Conservation (phyloP, 495 filamentous ascomycete genomes). For the Penicillium manginii region DNA sequence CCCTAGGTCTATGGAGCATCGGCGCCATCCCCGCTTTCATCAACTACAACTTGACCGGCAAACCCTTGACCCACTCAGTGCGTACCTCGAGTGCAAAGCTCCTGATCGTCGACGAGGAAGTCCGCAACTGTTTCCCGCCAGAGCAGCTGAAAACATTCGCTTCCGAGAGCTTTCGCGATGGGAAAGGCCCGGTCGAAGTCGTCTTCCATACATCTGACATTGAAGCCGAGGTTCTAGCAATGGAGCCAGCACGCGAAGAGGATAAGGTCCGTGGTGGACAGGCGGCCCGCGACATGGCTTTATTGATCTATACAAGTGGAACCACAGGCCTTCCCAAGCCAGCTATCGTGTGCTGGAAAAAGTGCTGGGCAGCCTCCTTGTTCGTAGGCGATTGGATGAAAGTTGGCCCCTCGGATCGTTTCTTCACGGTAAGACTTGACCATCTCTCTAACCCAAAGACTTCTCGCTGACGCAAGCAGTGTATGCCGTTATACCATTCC, state of each 20-base stretch:
- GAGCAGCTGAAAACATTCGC: constrained; percentile 50
- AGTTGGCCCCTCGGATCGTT: constrained; percentile 62
- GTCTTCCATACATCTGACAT: constrained; percentile 65
- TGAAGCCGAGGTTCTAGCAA: constrained; percentile 62
- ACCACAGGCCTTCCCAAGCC: constrained; percentile 93
- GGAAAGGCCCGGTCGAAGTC: constrained; percentile 59
- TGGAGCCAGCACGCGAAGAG: constrained; percentile 61
- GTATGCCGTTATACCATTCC: constrained; percentile 94
- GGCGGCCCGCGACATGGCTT: constrained; percentile 60
- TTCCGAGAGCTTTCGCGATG: constrained; percentile 47
- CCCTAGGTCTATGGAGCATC: constrained; percentile 84
- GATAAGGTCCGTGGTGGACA: constrained; percentile 61
- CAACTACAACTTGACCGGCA: constrained; percentile 85
- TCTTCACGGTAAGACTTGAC: constrained; percentile 69
- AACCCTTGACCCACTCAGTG: constrained; percentile 79
- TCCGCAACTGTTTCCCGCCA: constrained; percentile 54
- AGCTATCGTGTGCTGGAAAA: constrained; percentile 81
- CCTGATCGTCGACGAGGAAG: constrained; percentile 73
- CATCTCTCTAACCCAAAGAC: background rate
- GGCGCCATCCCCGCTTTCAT: constrained; percentile 91
- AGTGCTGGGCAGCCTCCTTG: constrained; percentile 54
- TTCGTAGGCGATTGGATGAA: constrained; percentile 63
- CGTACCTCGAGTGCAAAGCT: constrained; percentile 69
- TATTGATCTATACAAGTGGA: constrained; percentile 85
- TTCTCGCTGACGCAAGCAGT: constrained; percentile 43